Evolutionary conservation across 805 yeast species (phyloP).

Genomic region (Metschnikowia henanensis): DNA sequence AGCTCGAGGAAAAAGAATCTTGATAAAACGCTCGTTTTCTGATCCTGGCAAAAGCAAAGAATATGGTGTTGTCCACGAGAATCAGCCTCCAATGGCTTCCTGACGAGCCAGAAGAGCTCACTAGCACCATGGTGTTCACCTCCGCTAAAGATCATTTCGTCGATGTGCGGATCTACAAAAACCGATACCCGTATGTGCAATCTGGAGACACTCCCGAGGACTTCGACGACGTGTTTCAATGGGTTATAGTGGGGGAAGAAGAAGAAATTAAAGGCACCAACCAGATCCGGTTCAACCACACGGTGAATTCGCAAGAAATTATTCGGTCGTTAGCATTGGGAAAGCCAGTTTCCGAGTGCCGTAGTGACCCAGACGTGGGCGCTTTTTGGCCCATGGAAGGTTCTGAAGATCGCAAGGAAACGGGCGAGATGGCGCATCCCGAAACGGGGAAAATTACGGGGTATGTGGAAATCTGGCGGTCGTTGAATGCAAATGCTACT

Average conservation of each 20-base stretch:
- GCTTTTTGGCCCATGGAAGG: constrained; percentile 38
- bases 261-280: constrained; percentile 34
- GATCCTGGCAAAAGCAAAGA: not conserved
- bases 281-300: constrained; percentile 41
- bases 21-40: not conserved
- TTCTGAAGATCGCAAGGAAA: constrained; percentile 47
- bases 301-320: constrained; percentile 43
- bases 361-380: constrained; percentile 45
- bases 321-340: constrained; percentile 28
- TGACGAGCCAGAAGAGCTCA: constrained; percentile 38
- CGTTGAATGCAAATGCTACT: constrained; percentile 40
- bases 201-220: constrained; percentile 4
- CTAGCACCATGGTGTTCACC: constrained; percentile 49
- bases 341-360: constrained; percentile 28
- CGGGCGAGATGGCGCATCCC: constrained; percentile 49
- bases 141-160: constrained; percentile 47
- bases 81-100: constrained; percentile 55
- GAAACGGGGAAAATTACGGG: constrained; percentile 40
- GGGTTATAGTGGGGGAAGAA: constrained; percentile 58
- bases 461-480: constrained; percentile 57
- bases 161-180: constrained; percentile 39
- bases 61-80: constrained; percentile 44
- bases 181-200: constrained; percentile 15
- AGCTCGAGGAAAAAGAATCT: too few species aligned
- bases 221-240: constrained; percentile 44